Percentiles rank a stretch among this genome's conserved stretches.
Conservation (phyloP, 2,329 filamentous ascomycete species). For the Gyromitra esculenta region DNA sequence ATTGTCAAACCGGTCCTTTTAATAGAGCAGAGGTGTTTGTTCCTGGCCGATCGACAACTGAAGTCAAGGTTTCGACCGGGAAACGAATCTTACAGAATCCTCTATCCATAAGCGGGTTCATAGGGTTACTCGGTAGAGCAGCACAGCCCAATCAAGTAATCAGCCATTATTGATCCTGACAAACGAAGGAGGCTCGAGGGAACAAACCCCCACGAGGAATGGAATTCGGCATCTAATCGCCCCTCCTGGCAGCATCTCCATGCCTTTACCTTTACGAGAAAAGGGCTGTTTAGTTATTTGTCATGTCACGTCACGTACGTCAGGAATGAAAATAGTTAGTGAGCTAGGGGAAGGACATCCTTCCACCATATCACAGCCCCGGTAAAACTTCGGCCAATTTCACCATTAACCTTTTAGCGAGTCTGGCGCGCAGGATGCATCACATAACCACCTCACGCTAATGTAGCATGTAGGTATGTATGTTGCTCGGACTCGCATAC, state of each 20-base stretch:
- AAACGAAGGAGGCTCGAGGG: constrained; percentile 27
- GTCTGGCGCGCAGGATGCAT: constrained; percentile 28
- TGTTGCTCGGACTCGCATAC: constrained; percentile 31
- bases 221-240: constrained; percentile 5
- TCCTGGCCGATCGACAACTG: constrained; percentile 24
- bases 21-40: constrained; percentile 10
- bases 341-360: background rate
- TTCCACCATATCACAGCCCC: background rate
- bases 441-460: constrained; percentile 19
- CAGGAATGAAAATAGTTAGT: constrained; percentile 22
- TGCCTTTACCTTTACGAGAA: background rate
- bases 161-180: background rate
- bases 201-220: constrained; percentile 8
- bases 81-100: constrained; percentile 9
- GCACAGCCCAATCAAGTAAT: constrained; percentile 10
- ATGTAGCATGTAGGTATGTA: background rate
- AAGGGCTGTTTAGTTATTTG: constrained; percentile 9
- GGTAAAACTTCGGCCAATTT: constrained; percentile 4
- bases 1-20: constrained; percentile 15
- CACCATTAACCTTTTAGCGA: constrained; percentile 32
- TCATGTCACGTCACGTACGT: constrained; percentile 19
- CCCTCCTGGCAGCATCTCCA: constrained; percentile 23
- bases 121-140: constrained; percentile 21
- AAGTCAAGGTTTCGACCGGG: constrained; percentile 21
- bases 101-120: constrained; percentile 11